These are phyloP conservation scores for Stramenopiles sp. DNA, from an alignment of 352 stramenopile genomes.

Conservation along the genomic window DNA sequence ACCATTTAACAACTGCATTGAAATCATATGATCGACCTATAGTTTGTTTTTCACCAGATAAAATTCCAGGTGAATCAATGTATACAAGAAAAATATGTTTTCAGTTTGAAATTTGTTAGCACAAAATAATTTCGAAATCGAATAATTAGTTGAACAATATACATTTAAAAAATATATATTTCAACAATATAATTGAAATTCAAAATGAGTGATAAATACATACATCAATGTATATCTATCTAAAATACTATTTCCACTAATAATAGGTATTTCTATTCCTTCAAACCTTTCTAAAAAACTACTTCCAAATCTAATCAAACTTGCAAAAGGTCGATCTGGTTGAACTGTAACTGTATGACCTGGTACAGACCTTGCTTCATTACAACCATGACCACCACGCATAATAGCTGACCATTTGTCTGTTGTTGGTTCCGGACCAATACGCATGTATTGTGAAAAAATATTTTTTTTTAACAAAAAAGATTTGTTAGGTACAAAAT, in stretches of 20 bases:
- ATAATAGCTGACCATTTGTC: slow-evolving; percentile 90
- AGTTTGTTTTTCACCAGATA: slow-evolving; percentile 91
- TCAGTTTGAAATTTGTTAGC: slow-evolving; percentile 60
- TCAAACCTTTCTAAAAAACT: slow-evolving; percentile 93
- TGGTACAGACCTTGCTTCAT: slow-evolving; percentile 72
- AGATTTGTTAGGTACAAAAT: too few species aligned
- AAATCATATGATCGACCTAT: slow-evolving; percentile 86
- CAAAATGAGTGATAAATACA: too few species aligned
- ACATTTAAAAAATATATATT: too few species aligned
- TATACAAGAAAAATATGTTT: slow-evolving; percentile 73
- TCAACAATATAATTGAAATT: too few species aligned
- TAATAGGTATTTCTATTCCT: too few species aligned
- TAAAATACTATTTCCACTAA: too few species aligned
- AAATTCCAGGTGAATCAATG: slow-evolving; percentile 70
- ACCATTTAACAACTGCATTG: slow-evolving; percentile 41
- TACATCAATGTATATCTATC: too few species aligned
- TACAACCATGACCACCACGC: slow-evolving; percentile 45
- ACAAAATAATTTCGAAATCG: too few species aligned
- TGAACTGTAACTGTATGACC: slow-evolving; percentile 79
- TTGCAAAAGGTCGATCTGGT: slow-evolving; percentile 29
- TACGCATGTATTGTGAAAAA: slow-evolving; percentile 28
- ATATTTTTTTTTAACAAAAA: too few species aligned
- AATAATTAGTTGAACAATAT: too few species aligned
- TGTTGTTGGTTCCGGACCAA: slow-evolving; percentile 86
- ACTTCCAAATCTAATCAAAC: slow-evolving; percentile 62